Evolutionary conservation across 1,284 basidiomycete genomes (phyloP).

Genomic region (Neotropicomus parvogracilis): DNA sequence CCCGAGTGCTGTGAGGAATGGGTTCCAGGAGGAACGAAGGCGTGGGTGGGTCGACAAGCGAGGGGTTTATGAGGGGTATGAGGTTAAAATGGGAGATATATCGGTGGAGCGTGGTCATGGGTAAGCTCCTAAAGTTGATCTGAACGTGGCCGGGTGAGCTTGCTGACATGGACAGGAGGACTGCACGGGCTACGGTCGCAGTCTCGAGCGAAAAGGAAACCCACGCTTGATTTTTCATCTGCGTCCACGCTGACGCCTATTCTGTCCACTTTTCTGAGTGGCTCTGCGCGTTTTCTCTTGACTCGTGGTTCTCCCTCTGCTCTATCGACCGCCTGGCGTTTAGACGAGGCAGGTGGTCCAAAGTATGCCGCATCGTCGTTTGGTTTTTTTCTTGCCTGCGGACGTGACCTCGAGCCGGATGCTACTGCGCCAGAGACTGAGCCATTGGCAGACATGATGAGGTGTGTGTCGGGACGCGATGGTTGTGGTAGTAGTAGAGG

Average conservation of each 20-base stretch:
- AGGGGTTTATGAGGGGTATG: constrained; percentile 63
- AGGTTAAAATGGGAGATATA: constrained; percentile 71
- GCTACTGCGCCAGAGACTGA: constrained; percentile 29
- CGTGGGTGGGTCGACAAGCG: constrained; percentile 61
- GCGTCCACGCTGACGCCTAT: constrained; percentile 17
- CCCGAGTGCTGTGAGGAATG: constrained; percentile 42
- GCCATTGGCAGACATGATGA: constrained; percentile 38
- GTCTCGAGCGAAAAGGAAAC: constrained; percentile 16
- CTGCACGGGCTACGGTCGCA: constrained; percentile 1
- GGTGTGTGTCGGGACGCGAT: constrained; percentile 1
- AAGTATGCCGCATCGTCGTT: constrained; percentile 65
- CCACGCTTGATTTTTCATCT: constrained; percentile 41
- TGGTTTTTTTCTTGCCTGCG: constrained; percentile 53
- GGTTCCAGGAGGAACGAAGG: constrained; percentile 56
- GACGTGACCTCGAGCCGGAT: constrained; percentile 52
- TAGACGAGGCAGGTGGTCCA: constrained; percentile 49
- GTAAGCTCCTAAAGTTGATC: constrained; percentile 70
- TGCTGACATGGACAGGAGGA: background rate
- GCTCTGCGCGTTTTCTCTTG: constrained; percentile 66
- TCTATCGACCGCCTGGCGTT: constrained; percentile 57
- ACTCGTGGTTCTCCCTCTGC: constrained; percentile 62
- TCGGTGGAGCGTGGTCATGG: constrained; percentile 55
- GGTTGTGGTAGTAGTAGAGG: constrained; percentile 4
- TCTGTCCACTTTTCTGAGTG: constrained; percentile 27
- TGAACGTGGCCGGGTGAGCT: constrained; percentile 32